These are phyloP conservation scores for Candida michaelii DNA, from an alignment of 805 yeast species.

Conservation along the genomic window DNA sequence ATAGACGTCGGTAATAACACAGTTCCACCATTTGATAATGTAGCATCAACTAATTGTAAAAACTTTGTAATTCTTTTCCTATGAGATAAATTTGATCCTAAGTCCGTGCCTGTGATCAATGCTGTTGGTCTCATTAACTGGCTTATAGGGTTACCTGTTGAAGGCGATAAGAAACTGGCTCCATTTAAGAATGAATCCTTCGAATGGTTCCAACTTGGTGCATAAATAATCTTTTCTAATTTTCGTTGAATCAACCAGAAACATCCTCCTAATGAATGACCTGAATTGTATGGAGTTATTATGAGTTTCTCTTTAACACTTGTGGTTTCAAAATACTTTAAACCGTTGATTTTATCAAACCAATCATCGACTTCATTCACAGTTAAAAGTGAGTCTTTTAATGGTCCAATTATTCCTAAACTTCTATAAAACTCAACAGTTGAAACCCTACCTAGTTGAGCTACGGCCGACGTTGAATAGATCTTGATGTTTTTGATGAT, in stretches of 20 bases:
- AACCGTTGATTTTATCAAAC: slow-evolving; percentile 66
- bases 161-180: slow-evolving; percentile 28
- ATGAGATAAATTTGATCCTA: slow-evolving; percentile 65
- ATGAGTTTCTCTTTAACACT: slow-evolving; percentile 59
- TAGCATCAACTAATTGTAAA: slow-evolving; percentile 59
- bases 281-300: slow-evolving; percentile 84
- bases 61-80: slow-evolving; percentile 65
- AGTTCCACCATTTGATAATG: slow-evolving; percentile 73
- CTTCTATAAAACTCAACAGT: slow-evolving; percentile 81
- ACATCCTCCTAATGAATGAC: slow-evolving; percentile 92
- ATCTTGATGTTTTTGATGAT: slow-evolving; percentile 65
- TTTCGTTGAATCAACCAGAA: slow-evolving; percentile 77
- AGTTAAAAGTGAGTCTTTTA: slow-evolving; percentile 55
- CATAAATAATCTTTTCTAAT: slow-evolving; percentile 79
- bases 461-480: slow-evolving; percentile 87
- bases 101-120: slow-evolving; percentile 68
- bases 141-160: slow-evolving; percentile 61
- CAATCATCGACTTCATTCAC: slow-evolving; percentile 73
- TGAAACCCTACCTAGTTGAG: slow-evolving; percentile 80
- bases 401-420: slow-evolving; percentile 74
- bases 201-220: slow-evolving; percentile 94
- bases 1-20: slow-evolving; percentile 80
- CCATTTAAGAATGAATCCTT: slow-evolving; percentile 74
- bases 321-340: slow-evolving; percentile 80
- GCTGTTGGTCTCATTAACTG: slow-evolving; percentile 77